A percentile compares a stretch with the other conserved stretches of the same genome.
These are phyloP conservation scores for Recurvomyces mirabilis DNA, from an alignment of 495 filamentous ascomycete genomes.

Conservation along the genomic window DNA sequence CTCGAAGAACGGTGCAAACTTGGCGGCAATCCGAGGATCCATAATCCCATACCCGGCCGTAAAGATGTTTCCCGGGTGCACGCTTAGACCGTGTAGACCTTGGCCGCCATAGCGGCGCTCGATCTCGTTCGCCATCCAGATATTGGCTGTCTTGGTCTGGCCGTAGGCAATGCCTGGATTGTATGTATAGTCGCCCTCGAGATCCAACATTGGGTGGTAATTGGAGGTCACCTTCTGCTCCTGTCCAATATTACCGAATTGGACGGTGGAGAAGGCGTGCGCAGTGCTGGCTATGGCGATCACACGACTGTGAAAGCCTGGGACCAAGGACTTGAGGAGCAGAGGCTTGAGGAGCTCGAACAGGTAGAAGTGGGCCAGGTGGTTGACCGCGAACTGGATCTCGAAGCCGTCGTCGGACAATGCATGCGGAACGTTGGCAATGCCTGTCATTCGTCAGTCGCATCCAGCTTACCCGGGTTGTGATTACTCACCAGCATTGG, in stretches of 20 bases:
- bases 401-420: slow-evolving; percentile 39
- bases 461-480: too few species aligned
- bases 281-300: slow-evolving; percentile 33
- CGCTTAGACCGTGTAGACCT: slow-evolving; percentile 17
- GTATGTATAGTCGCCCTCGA: slow-evolving; percentile 30
- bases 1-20: slow-evolving; percentile 1
- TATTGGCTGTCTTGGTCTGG: slow-evolving; percentile 23
- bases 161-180: slow-evolving; percentile 28
- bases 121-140: slow-evolving; percentile 26
- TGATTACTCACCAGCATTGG: slow-evolving; percentile 25
- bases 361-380: slow-evolving; percentile 42
- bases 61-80: slow-evolving; percentile 23
- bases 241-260: slow-evolving; percentile 29
- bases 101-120: slow-evolving; percentile 23
- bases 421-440: slow-evolving; percentile 7
- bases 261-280: slow-evolving; percentile 26
- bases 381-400: slow-evolving; percentile 39
- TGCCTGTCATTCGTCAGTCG: slow-evolving; percentile 4
- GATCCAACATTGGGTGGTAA: background rate
- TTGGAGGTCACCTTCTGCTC: slow-evolving; percentile 17
- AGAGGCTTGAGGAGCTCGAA: slow-evolving; percentile 37
- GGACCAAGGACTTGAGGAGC: slow-evolving; percentile 32
- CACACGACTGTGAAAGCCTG: slow-evolving; percentile 34
- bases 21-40: slow-evolving; percentile 1
- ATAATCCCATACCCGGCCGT: slow-evolving; percentile 12